Evolutionary conservation across 1,139 yeast species (phyloP), one percentile per base, ranked within the genome.

Genomic region (Petasospora fabianii): DNA sequence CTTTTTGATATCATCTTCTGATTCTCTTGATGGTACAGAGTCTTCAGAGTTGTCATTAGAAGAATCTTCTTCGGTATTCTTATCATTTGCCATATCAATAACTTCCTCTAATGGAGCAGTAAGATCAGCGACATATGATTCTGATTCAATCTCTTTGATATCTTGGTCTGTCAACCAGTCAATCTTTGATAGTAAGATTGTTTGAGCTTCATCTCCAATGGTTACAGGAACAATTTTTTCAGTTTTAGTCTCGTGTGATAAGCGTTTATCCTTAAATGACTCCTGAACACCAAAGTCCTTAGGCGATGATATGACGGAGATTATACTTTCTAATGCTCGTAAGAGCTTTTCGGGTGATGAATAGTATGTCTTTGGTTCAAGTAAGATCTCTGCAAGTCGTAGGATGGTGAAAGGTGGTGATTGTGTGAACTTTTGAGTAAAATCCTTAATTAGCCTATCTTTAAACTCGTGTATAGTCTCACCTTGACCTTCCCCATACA

Each of bases 401-500:
- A 69, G 65, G 2, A 77, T 53, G 0, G 85, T 80, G 55, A 77
- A 80, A 0, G 86, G 87, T 1, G 85, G 81, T 2, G 55, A 43
- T 1, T 50, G 46, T 1, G 42, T 17, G 48, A 73, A 76, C 27
- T 53, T 54, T 3, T 17, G 9, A 8, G 41, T 28, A 27, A 73
- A 50, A 20, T 53, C 47, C 1, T 40, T 35, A 13, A 54, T 39
- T 10, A 66, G 46, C 7, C 54, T 48, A n/a, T 29, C 34, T 3
- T 43, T 42, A 38, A 54, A 47, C 12, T 50, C 46, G 4, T 47
- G 50, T 2, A 58, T 43, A 1, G 62, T 50, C 21, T 53, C 37
- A 4, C 13, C 27, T 6, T 24, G n/a, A 3, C 42, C 32, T 9
- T 40, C 36, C 16, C 46, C 32, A 5, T 15, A 15, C 2, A 53